phyloP scores from a whole-genome alignment of 352 stramenopile genomes.

The Pythium phragmiticola region DNA sequence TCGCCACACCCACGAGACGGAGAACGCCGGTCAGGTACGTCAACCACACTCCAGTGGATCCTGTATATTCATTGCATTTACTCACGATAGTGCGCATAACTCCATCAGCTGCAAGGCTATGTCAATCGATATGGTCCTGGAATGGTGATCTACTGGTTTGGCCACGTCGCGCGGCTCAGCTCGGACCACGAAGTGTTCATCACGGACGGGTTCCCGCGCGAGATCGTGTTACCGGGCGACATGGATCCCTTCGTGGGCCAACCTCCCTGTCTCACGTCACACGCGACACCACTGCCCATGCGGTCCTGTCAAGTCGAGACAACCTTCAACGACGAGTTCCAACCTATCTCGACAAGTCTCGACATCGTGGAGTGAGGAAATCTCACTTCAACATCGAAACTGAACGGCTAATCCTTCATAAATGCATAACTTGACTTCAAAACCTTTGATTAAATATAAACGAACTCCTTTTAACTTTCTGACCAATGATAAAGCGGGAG shows the following conservation, averaged over 20 bases:
- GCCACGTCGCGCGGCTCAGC: constrained; percentile 57
- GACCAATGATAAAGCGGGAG: neutral
- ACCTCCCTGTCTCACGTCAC: constrained; percentile 1
- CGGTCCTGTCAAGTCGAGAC: constrained; percentile 12
- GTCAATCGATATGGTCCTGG: constrained; percentile 79
- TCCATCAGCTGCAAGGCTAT: constrained; percentile 61
- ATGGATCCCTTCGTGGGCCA: constrained; percentile 39
- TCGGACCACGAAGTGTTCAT: constrained; percentile 60
- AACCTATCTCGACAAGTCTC: constrained; percentile 15
- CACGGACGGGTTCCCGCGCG: constrained; percentile 48
- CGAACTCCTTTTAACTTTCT: neutral
- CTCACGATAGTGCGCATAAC: neutral
- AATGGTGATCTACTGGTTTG: constrained; percentile 91
- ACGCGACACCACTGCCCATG: neutral
- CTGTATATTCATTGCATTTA: neutral
- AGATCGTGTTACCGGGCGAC: constrained; percentile 57
- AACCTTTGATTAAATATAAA: neutral
- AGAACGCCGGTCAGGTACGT: constrained; percentile 62
- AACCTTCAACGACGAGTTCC: constrained; percentile 20
- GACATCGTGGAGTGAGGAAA: neutral
- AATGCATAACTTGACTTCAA: neutral
- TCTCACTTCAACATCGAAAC: constrained; percentile 6
- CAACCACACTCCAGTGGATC: neutral
- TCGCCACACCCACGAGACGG: constrained; percentile 69
- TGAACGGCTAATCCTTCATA: neutral